A percentile compares a stretch with the other conserved stretches of the same genome.
Conservation (phyloP, 2,329 filamentous ascomycete genomes). For the Penicillium sp. region DNA sequence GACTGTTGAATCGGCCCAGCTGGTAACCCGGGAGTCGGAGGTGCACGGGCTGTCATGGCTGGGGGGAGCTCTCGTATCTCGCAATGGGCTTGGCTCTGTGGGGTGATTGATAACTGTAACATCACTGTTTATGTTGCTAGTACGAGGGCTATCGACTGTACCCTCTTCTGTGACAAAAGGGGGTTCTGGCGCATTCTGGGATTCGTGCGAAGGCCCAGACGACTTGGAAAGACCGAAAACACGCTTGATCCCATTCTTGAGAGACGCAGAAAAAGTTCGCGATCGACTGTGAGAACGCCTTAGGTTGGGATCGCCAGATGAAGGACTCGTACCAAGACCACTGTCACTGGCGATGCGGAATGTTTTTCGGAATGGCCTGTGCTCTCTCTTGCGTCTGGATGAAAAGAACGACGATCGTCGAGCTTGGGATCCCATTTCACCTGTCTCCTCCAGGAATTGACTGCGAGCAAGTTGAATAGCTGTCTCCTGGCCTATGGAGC, state of each 20-base stretch:
- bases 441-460: conserved; percentile 35
- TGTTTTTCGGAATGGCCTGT: conserved; percentile 40
- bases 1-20: conserved; percentile 49
- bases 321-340: conserved; percentile 16
- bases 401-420: conserved; percentile 26
- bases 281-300: conserved; percentile 26
- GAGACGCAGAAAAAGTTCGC: conserved; percentile 41
- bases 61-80: conserved; percentile 24
- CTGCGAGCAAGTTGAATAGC: conserved; percentile 43
- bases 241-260: conserved; percentile 43
- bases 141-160: too few species aligned
- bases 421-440: conserved; percentile 17
- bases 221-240: conserved; percentile 39
- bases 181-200: neutral
- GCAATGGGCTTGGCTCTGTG: conserved; percentile 9
- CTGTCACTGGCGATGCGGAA: conserved; percentile 31
- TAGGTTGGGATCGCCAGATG: conserved; percentile 5
- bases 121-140: neutral
- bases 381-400: conserved; percentile 26
- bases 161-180: too few species aligned
- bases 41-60: conserved; percentile 37
- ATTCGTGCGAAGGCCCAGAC: conserved; percentile 4
- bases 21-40: conserved; percentile 47
- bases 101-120: neutral
- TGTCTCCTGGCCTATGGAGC: conserved; percentile 36